Base-by-base conservation (phyloP, 768 basidiomycete species). In the Boletus rubroflammeus region DNA sequence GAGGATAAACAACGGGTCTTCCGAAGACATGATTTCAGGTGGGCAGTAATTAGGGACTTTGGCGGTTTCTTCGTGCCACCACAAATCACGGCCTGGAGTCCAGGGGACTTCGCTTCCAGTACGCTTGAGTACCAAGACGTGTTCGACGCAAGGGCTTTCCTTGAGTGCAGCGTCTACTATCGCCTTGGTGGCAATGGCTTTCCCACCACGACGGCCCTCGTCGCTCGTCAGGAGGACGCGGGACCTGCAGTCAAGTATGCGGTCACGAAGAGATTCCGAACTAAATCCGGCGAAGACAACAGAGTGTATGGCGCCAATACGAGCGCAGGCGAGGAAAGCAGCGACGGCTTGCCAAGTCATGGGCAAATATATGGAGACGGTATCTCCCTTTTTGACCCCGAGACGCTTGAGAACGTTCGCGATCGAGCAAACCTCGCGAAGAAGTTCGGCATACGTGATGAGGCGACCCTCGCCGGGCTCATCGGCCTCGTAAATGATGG, bases 241-340 rank as follows among this genome's bases (percentile, higher is more conserved):
- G 32, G 84, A 90, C 62, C 81, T 80, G 74, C 96, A 97, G 70
- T 99, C 96, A 42, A 84, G 81, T 19, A 94, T 81, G 49, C 96
- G 86, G 73, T 98, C 96, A 36, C 96, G 84, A 44, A 99, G 85
- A 3, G 90, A 87, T 73, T 99, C 96, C 9, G 95, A 85, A 8
- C 88, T 91, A 78, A 99, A 99, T 6, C 96, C 96, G 44, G 96
- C 96, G 59, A 99, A 99, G 53, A 99, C 87, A 66, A 97, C 96
- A 8, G 93, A 95, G 75, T 99, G 96, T 44, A 98, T 78, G 23
- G 96, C 96, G 23, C 96, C 96, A 62, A 99, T 90, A 60, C 96
- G 88, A 5, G 96, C 95, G 69, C 96, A 98, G 6, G 96, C 96
- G 53, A 99, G 87, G 85, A 99, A 93, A 40, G 96, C 91, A 43